Percentiles rank a stretch among this genome's conserved stretches.
These are phyloP conservation scores for Phytophthora hybrid DNA, from an alignment of 352 stramenopile genomes.

Conservation along the genomic window DNA sequence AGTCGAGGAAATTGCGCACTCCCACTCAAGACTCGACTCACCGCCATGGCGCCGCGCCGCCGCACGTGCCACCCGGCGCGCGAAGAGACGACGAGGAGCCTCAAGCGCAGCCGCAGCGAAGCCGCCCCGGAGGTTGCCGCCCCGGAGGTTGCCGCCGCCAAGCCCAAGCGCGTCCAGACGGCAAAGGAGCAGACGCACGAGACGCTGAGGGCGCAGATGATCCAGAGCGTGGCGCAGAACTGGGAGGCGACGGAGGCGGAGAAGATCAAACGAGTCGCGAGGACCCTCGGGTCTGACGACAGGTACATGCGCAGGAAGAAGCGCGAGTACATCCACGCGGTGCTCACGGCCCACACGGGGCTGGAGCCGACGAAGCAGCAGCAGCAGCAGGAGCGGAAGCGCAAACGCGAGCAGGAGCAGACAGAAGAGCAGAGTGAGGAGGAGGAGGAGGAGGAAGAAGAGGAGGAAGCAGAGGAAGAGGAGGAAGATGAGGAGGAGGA, in stretches of 20 bases:
- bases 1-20: not conserved
- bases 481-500: not conserved
- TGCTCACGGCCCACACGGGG: conserved; percentile 8
- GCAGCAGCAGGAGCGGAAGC: conserved; percentile 1
- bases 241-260: conserved; percentile 10
- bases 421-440: not conserved
- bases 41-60: conserved; percentile 14
- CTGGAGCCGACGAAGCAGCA: conserved; percentile 1
- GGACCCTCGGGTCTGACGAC: conserved; percentile 10
- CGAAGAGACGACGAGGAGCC: conserved; percentile 20
- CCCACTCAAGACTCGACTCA: too few relatives aligned
- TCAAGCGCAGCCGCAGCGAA: conserved; percentile 31
- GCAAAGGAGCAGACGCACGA: too few relatives aligned
- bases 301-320: conserved; percentile 43
- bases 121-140: too few relatives aligned
- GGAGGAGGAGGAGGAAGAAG: conserved; percentile 10
- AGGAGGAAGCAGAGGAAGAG: not conserved
- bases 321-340: conserved; percentile 31
- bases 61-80: conserved; percentile 46
- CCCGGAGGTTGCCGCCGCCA: not conserved
- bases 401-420: conserved; percentile 4
- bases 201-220: not conserved
- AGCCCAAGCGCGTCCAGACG: not conserved
- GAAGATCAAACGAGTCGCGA: conserved; percentile 1
- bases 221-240: conserved; percentile 12